These are phyloP conservation scores for Russula foetens DNA, from an alignment of 768 basidiomycete species.

Conservation along the genomic window DNA sequence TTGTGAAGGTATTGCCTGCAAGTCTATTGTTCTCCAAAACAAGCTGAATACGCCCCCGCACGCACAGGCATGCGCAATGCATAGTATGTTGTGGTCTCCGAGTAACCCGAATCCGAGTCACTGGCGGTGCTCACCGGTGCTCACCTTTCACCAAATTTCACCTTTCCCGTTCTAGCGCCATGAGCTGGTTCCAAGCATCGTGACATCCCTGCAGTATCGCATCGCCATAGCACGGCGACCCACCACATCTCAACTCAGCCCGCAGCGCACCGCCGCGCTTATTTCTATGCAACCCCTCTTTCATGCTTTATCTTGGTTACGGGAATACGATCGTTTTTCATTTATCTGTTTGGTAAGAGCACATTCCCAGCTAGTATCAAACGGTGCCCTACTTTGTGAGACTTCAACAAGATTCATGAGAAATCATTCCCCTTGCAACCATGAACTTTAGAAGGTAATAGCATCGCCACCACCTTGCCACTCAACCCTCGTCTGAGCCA, in stretches of 20 bases:
- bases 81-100: not conserved
- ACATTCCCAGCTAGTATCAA: no score
- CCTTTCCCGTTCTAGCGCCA: not conserved
- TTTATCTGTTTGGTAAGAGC: no score
- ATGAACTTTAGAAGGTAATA: constrained; percentile 41
- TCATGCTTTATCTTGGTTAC: no score
- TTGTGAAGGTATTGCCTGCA: not conserved
- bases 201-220: no score
- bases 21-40: constrained; percentile 9
- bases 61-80: not conserved
- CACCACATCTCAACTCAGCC: no score
- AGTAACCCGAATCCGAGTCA: not conserved
- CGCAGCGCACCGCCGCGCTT: no score
- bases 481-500: constrained; percentile 42
- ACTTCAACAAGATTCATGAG: no score
- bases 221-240: no score
- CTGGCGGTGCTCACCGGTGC: not conserved
- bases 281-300: no score
- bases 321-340: no score
- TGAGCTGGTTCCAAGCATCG: constrained; percentile 22
- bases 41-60: not conserved
- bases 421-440: constrained; percentile 10
- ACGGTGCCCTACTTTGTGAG: no score
- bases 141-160: no score
- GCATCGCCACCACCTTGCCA: constrained; percentile 54